These are phyloP conservation scores for Peniophora sp. DNA, from an alignment of 1,284 basidiomycete species.

Conservation along the genomic window DNA sequence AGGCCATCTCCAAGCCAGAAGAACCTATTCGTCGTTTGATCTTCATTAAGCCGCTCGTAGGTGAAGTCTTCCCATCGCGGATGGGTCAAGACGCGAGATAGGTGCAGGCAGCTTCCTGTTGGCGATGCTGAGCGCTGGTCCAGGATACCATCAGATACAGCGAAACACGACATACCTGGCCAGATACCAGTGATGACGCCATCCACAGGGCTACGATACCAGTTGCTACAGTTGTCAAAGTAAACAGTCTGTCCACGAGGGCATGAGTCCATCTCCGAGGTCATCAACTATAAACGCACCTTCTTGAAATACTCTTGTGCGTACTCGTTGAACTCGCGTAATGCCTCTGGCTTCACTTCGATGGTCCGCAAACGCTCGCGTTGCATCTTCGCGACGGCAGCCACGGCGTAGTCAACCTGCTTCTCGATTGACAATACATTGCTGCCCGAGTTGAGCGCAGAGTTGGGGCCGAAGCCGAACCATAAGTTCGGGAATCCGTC, in stretches of 20 bases:
- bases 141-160: too few relatives aligned
- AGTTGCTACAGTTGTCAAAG: neutral
- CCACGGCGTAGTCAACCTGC: constrained; percentile 42
- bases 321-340: constrained; percentile 46
- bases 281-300: constrained; percentile 16
- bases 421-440: constrained; percentile 42
- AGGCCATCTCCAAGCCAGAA: constrained; percentile 55
- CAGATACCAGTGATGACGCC: neutral
- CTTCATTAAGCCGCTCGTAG: constrained; percentile 38
- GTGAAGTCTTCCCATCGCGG: constrained; percentile 63
- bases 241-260: neutral
- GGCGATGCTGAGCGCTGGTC: too few relatives aligned
- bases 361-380: constrained; percentile 45
- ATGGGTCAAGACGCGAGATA: constrained; percentile 35
- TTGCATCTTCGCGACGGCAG: constrained; percentile 42
- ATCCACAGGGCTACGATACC: neutral
- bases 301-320: constrained; percentile 40
- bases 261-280: neutral
- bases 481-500: constrained; percentile 57
- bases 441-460: constrained; percentile 38
- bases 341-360: constrained; percentile 41
- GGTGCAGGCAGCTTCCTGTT: constrained; percentile 31
- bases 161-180: neutral
- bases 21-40: constrained; percentile 33
- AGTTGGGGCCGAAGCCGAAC: constrained; percentile 41